Evolutionary conservation across 139 green algal genomes (phyloP).

Genomic region (Coelastrella sp.): DNA sequence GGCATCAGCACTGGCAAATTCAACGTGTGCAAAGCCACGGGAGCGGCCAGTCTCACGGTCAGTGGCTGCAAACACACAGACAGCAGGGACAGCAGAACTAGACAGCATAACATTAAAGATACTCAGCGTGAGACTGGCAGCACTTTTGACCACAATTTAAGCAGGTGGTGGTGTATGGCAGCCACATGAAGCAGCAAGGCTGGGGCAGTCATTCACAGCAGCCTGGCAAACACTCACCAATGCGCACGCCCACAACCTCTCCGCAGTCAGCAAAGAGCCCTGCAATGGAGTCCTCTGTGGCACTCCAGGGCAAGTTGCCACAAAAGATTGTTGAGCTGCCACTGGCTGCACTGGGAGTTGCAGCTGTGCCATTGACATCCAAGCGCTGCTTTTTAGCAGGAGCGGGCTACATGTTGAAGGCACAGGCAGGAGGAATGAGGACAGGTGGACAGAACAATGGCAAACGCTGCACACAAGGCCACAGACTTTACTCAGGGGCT

Average conservation of each 20-base stretch:
- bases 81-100: not conserved
- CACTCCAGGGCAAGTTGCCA: conserved; percentile 77
- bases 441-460: not conserved
- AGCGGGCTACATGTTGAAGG: conserved; percentile 6
- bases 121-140: too few relatives aligned
- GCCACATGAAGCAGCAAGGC: not conserved
- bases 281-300: conserved; percentile 62
- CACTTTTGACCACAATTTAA: not conserved
- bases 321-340: conserved; percentile 72
- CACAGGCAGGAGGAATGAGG: not conserved
- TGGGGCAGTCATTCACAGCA: not conserved
- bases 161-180: not conserved
- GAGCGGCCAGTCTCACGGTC: conserved; percentile 69
- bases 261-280: conserved; percentile 72
- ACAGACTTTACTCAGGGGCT: not conserved
- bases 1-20: conserved; percentile 62
- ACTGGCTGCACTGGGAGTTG: conserved; percentile 16
- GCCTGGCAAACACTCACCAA: conserved; percentile 53
- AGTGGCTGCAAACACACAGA: conserved; percentile 25
- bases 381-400: conserved; percentile 56
- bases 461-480: not conserved
- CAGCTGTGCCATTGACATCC: conserved; percentile 28
- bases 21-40: conserved; percentile 78
- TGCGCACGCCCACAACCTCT: conserved; percentile 66
- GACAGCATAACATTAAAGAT: not conserved